These are phyloP conservation scores for Pilaira anomala DNA, from an alignment of 192 early-diverging fungal species.

Conservation along the genomic window DNA sequence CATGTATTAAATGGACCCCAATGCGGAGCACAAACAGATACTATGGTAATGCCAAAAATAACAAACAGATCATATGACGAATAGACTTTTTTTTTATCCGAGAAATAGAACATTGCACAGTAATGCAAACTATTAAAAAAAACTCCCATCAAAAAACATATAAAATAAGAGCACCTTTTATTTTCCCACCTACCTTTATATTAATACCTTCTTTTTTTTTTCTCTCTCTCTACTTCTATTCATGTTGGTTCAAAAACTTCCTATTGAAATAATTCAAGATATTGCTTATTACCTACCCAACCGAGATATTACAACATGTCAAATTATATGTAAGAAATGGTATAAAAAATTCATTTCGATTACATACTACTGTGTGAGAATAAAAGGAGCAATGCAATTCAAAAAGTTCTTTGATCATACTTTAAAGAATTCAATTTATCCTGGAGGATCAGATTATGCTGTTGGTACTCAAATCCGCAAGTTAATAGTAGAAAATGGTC, in stretches of 20 bases:
- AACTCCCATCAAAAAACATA: too few species aligned
- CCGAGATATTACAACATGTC: background rate
- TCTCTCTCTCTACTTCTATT: background rate
- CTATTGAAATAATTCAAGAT: background rate
- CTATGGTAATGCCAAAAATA: too few species aligned
- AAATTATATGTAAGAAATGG: background rate
- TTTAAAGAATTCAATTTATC: background rate
- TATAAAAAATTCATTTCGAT: background rate
- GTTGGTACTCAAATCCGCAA: constrained; percentile 2
- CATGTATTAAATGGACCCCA: too few species aligned
- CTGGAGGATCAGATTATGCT: too few species aligned
- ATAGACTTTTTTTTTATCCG: too few species aligned
- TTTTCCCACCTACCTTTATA: background rate
- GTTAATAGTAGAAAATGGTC: constrained; percentile 1
- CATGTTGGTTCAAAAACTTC: constrained; percentile 3
- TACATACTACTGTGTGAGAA: background rate
- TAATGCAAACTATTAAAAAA: too few species aligned
- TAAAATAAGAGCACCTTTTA: background rate
- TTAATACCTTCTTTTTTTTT: background rate
- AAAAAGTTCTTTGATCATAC: background rate
- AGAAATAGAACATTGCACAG: too few species aligned
- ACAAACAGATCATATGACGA: too few species aligned
- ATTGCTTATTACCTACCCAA: background rate
- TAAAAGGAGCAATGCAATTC: background rate
- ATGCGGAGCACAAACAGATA: too few species aligned